Conservation (phyloP, 345 rosid species). For the Rhodamnia rubescens region DNA sequence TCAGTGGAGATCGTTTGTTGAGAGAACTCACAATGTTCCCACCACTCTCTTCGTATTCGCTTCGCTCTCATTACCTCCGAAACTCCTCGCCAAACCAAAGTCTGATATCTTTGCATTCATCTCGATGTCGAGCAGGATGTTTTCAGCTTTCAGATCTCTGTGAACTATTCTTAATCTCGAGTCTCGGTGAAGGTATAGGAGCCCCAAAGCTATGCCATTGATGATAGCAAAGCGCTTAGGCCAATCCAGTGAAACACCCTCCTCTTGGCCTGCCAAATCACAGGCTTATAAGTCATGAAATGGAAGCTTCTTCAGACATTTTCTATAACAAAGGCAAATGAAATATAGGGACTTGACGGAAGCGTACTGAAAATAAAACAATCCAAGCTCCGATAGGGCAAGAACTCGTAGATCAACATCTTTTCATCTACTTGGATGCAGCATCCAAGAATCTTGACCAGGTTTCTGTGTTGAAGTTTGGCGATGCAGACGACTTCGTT, state of each 20-base stretch:
- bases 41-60: not conserved
- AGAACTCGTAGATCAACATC: not conserved
- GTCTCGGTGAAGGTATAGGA: slow-evolving; percentile 15
- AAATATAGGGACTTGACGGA: not conserved
- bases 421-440: not conserved
- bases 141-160: not conserved
- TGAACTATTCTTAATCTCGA: slow-evolving; percentile 10
- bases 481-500: not conserved
- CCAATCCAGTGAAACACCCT: not conserved
- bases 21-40: not conserved
- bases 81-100: not conserved
- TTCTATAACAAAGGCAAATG: not conserved
- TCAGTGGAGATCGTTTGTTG: not conserved
- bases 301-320: not conserved
- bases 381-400: slow-evolving; percentile 3
- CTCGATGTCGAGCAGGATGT: not conserved
- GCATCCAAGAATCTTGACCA: not conserved
- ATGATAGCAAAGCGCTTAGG: not conserved
- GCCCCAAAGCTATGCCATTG: not conserved
- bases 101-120: not conserved
- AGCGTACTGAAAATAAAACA: not conserved
- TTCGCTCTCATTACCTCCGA: not conserved
- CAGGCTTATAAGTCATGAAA: not conserved
- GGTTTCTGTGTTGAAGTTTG: slow-evolving; percentile 3
- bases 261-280: not conserved